Conservation (phyloP, 1,284 basidiomycete species). For the Melanopsichium pennsylvanicum region DNA sequence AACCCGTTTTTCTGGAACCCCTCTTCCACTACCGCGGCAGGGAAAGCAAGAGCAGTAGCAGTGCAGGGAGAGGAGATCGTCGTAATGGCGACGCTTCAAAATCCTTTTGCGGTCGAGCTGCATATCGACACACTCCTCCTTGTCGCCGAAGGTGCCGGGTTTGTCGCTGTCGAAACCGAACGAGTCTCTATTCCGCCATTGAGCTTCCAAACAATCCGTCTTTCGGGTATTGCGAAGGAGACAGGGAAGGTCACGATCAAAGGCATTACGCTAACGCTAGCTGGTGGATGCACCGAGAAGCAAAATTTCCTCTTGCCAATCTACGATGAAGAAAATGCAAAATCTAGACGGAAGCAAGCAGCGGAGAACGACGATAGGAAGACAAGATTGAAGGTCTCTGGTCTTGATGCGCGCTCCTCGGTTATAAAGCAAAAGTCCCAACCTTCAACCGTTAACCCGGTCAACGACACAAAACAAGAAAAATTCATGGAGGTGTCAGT, state of each 20-base stretch:
- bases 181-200: conserved; percentile 75
- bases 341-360: conserved; percentile 71
- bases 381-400: conserved; percentile 77
- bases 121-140: conserved; percentile 82
- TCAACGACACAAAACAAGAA: background rate
- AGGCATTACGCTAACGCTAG: conserved; percentile 80
- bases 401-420: conserved; percentile 72
- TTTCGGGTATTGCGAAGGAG: conserved; percentile 75
- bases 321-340: conserved; percentile 77
- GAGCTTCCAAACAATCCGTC: conserved; percentile 76
- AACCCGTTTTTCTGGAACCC: conserved; percentile 53
- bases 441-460: background rate
- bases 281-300: conserved; percentile 73
- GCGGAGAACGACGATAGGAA: conserved; percentile 71
- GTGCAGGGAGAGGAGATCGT: conserved; percentile 85
- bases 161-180: conserved; percentile 71
- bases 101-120: conserved; percentile 88
- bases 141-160: conserved; percentile 80
- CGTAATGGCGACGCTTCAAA: conserved; percentile 82
- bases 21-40: background rate
- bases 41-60: conserved; percentile 71
- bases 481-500: conserved; percentile 75
- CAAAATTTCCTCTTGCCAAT: conserved; percentile 79
- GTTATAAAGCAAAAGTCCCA: conserved; percentile 26
- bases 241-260: conserved; percentile 77